Percentiles rank a stretch among this genome's conserved stretches.
Evolutionary conservation across 2,329 filamentous ascomycete genomes (phyloP).

Genomic region (Colletotrichum tropicicola): DNA sequence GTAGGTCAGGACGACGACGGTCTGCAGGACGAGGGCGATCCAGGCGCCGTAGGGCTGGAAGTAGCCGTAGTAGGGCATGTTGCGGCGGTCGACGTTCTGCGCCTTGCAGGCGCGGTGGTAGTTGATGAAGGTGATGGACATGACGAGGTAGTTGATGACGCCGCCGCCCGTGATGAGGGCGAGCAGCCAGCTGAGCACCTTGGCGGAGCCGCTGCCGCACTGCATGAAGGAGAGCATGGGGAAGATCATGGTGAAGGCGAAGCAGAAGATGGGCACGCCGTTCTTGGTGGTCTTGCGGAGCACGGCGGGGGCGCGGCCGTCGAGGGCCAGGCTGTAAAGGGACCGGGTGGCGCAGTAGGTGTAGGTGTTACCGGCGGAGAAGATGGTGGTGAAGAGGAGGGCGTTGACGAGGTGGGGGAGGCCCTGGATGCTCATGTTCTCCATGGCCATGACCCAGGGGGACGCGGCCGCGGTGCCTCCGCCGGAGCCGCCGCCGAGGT

Average conservation of each 20-base stretch:
- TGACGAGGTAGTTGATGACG: constrained; percentile 30
- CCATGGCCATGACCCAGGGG: constrained; percentile 74
- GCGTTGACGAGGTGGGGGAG: constrained; percentile 74
- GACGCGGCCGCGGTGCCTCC: constrained; percentile 43
- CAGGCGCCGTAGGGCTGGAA: constrained; percentile 71
- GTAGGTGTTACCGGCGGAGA: constrained; percentile 65
- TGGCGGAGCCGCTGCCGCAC: constrained; percentile 58
- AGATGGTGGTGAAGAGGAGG: constrained; percentile 65
- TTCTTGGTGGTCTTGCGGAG: constrained; percentile 41
- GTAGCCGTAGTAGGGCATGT: constrained; percentile 72
- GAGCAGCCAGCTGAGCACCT: constrained; percentile 73
- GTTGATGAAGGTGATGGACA: constrained; percentile 65
- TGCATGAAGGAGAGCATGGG: constrained; percentile 30
- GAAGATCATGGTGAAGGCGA: constrained; percentile 25
- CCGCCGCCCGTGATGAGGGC: constrained; percentile 68
- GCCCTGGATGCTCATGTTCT: constrained; percentile 66
- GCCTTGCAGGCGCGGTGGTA: constrained; percentile 66
- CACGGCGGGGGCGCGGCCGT: constrained; percentile 57
- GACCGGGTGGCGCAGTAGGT: constrained; percentile 65
- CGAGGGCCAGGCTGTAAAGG: constrained; percentile 64
- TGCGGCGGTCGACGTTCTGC: constrained; percentile 65
- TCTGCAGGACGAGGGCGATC: constrained; percentile 64
- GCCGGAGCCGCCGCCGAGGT: constrained; percentile 64
- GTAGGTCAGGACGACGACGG: constrained; percentile 68
- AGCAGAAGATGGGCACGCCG: constrained; percentile 39